Percentiles rank a stretch among this genome's conserved stretches.
These are phyloP conservation scores for Malus hybrid DNA, from an alignment of 331 rosid species.

Conservation along the genomic window DNA sequence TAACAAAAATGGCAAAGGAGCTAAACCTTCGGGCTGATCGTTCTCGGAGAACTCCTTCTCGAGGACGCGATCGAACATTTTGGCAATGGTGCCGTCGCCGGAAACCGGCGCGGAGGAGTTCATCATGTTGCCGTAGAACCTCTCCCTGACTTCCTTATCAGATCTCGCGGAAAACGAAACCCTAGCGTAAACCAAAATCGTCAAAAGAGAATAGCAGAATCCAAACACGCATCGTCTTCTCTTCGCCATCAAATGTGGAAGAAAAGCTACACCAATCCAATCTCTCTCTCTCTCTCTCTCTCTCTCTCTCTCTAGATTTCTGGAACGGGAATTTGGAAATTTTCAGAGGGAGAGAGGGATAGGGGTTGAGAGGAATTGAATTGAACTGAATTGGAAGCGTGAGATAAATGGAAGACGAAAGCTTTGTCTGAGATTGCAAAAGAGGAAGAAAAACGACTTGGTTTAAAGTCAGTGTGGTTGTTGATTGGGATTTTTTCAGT, in stretches of 20 bases:
- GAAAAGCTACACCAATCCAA: conserved; percentile 1
- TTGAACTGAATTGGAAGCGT: neutral
- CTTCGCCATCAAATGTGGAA: conserved; percentile 27
- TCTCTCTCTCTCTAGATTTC: neutral
- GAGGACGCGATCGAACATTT: conserved; percentile 97
- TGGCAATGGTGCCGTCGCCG: conserved; percentile 66
- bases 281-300: neutral
- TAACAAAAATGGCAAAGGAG: neutral
- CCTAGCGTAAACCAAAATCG: conserved; percentile 38
- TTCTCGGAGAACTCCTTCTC: conserved; percentile 98
- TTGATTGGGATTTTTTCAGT: neutral
- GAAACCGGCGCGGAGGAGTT: conserved; percentile 72
- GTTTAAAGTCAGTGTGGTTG: neutral
- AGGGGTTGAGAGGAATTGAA: neutral
- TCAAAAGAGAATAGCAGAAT: conserved; percentile 34
- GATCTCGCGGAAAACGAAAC: conserved; percentile 60
- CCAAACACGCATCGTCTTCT: conserved; percentile 36
- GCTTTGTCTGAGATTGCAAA: neutral
- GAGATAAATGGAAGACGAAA: neutral
- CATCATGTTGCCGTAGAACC: conserved; percentile 73
- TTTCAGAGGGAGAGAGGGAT: too few species aligned
- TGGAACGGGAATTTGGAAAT: neutral
- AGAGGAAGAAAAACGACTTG: neutral
- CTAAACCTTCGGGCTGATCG: conserved; percentile 85
- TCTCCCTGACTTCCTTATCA: conserved; percentile 76